Evolutionary conservation across 2,329 filamentous ascomycete genomes (phyloP).

Genomic region (Orbilia ellipsospora): DNA sequence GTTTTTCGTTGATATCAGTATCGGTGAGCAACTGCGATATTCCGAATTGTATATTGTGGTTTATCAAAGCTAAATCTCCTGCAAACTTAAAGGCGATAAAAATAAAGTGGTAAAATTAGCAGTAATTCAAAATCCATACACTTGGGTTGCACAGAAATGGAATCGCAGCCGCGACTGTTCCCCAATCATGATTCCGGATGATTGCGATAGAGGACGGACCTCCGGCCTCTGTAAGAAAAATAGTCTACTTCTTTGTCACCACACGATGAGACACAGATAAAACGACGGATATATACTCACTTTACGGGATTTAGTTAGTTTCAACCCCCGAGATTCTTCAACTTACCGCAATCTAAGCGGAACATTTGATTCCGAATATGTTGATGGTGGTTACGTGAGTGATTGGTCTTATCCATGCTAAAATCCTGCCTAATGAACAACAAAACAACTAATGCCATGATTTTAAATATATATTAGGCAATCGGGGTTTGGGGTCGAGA

Average conservation of each 20-base stretch:
- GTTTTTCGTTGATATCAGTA: slow-evolving; percentile 30
- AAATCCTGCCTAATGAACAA: not conserved
- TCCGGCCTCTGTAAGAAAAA: slow-evolving; percentile 35
- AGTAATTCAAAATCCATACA: slow-evolving; percentile 32
- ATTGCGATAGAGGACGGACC: not conserved
- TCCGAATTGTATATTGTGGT: too few species aligned
- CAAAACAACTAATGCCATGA: not conserved
- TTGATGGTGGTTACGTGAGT: slow-evolving; percentile 27
- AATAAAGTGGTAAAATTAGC: slow-evolving; percentile 18
- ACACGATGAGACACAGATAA: not conserved
- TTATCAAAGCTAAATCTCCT: too few species aligned
- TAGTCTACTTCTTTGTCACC: too few species aligned
- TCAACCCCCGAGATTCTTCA: slow-evolving; percentile 19
- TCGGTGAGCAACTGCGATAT: slow-evolving; percentile 10
- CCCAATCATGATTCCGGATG: not conserved
- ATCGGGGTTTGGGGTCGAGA: slow-evolving; percentile 26
- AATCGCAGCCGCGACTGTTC: slow-evolving; percentile 24
- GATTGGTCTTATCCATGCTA: not conserved
- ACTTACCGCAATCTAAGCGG: slow-evolving; percentile 21
- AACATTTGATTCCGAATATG: slow-evolving; percentile 17
- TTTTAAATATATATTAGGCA: slow-evolving; percentile 2
- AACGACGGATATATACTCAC: not conserved
- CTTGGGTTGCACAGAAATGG: slow-evolving; percentile 25
- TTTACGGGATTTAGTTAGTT: slow-evolving; percentile 3
- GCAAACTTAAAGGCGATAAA: slow-evolving; percentile 9